Evolutionary conservation across 2,329 filamentous ascomycete genomes (phyloP), one percentile per base, ranked within the genome.

Genomic region (Trichoderma breve): DNA sequence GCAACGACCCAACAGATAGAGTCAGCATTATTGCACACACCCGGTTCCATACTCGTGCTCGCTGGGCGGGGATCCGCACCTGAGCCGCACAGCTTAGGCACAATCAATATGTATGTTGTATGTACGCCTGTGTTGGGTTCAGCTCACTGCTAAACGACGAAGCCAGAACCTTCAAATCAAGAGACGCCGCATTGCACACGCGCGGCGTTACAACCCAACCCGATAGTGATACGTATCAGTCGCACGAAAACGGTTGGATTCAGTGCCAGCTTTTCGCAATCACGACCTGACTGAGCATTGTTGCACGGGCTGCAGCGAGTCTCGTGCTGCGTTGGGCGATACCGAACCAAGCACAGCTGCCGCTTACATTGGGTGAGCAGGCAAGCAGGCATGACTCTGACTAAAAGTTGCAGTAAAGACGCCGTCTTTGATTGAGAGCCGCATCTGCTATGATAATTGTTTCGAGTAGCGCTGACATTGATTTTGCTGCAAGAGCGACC

Each of bases 21-120:
- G 26, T 34, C 30, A 60, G 30, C 30, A 60, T 21, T 14, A 28
- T 43, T 43, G 15, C 39, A 43, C 9, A n/a, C 43, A 28, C 21
- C 32, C 8, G 28, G 32, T 61, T 28, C 55, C 7, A 39, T 21
- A 21, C 30, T 60, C 18, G 30, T 14, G 18, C 67, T 53, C 6
- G 36, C 53, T 43, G 60, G 7, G 66, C 55, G 32, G 57, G 58
- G 53, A 18, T 61, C 57, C 32, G 30, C 53, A 51, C 34, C 39
- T 57, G 65, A 69, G 53, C 65, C 65, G 65, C 53, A 69, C 7
- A 6, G 26, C 26, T 34, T 39, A 43, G 55, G 55, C 30, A 14
- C 24, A 34, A n/a, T 21, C 55, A 18, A 60, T 51, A 69, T 69
- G 65, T 60, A 69, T 6, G 65, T 61, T 69, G 39, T 51, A 34